phyloP scores from a whole-genome alignment of 441 rosid genomes.

The Breynia disticha region DNA sequence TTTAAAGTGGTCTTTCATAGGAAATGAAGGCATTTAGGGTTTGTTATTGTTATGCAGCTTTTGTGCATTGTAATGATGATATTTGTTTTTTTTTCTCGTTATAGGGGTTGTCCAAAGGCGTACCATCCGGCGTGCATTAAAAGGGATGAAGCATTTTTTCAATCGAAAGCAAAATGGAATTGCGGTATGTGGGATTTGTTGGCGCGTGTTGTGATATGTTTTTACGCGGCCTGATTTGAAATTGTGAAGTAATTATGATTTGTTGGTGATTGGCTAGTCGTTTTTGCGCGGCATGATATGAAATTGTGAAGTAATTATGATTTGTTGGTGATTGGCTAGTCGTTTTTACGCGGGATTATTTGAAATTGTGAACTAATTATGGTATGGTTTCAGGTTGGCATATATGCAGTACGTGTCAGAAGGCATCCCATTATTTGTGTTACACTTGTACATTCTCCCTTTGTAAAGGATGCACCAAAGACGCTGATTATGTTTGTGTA shows the following conservation, averaged over 20 bases:
- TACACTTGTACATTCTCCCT: constrained; percentile 95
- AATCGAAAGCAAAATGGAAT: constrained; percentile 88
- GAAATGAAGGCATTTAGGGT: background rate
- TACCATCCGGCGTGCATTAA: constrained; percentile 95
- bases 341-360: background rate
- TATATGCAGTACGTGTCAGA: constrained; percentile 82
- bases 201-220: background rate
- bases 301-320: background rate
- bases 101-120: constrained; percentile 98
- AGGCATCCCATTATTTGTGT: constrained; percentile 83
- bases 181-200: constrained; percentile 49
- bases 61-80: constrained; percentile 10
- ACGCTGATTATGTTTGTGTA: constrained; percentile 72
- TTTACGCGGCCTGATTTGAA: too few species aligned
- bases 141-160: constrained; percentile 84
- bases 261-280: too few species aligned
- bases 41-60: background rate
- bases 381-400: constrained; percentile 85
- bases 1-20: background rate
- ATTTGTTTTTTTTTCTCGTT: constrained; percentile 16
- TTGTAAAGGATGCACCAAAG: constrained; percentile 87
- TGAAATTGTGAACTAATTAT: background rate
- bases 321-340: too few species aligned
- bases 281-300: background rate
- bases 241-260: background rate